Conservation (phyloP, 176 grass and related monocot species). For the Cenchrus fungigraminus region DNA sequence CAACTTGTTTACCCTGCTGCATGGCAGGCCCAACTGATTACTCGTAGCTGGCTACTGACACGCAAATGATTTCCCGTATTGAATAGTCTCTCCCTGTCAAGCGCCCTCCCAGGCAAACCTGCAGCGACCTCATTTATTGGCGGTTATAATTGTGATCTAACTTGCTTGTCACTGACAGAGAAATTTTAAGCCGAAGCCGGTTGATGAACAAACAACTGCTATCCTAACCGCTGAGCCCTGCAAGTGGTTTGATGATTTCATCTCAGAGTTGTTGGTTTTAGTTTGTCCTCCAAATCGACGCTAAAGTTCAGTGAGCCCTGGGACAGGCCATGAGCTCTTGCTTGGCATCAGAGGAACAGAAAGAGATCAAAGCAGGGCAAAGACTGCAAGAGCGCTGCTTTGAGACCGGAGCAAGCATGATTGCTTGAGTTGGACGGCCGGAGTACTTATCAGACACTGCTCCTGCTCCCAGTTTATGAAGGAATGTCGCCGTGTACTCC, state of each 20-base stretch:
- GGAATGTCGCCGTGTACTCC: slow-evolving; percentile 35
- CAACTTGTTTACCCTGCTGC: slow-evolving; percentile 47
- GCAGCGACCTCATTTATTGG: slow-evolving; percentile 53
- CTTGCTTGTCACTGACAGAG: slow-evolving; percentile 29
- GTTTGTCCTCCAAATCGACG: not conserved
- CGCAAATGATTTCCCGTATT: slow-evolving; percentile 57
- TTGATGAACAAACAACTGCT: slow-evolving; percentile 9
- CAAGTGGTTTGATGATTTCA: slow-evolving; percentile 17
- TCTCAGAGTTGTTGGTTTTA: not conserved
- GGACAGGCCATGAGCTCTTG: slow-evolving; percentile 30
- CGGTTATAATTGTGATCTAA: slow-evolving; percentile 42
- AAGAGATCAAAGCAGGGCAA: slow-evolving; percentile 51
- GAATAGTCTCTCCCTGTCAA: slow-evolving; percentile 53
- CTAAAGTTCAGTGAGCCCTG: too few species aligned
- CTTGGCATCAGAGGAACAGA: slow-evolving; percentile 48
- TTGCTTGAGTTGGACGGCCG: slow-evolving; percentile 46
- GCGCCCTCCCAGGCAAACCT: slow-evolving; percentile 46
- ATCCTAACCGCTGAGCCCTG: not conserved
- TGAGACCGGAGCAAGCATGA: slow-evolving; percentile 45
- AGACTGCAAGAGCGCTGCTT: not conserved
- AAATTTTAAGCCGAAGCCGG: not conserved
- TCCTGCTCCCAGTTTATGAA: slow-evolving; percentile 33
- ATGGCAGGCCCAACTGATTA: slow-evolving; percentile 43
- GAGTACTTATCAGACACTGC: slow-evolving; percentile 36
- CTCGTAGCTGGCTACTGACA: slow-evolving; percentile 49